These are phyloP conservation scores for Tylopilus felleus DNA, from an alignment of 768 basidiomycete genomes.

Conservation along the genomic window DNA sequence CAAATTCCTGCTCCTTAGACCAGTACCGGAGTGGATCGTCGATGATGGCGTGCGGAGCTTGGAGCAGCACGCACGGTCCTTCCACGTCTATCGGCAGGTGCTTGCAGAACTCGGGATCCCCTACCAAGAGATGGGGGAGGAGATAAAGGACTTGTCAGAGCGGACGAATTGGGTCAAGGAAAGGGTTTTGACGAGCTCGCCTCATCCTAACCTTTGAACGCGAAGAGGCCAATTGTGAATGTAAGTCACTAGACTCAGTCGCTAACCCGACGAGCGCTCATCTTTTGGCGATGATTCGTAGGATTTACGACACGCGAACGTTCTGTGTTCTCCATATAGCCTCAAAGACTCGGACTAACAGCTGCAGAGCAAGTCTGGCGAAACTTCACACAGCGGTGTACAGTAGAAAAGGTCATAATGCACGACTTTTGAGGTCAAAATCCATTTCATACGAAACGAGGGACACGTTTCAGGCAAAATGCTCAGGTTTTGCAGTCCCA, in stretches of 20 bases:
- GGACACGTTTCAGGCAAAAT: background rate
- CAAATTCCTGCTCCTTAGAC: conserved; percentile 52
- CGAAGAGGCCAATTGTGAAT: background rate
- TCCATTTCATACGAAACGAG: conserved; percentile 8
- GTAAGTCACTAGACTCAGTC: background rate
- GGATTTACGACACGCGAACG: background rate
- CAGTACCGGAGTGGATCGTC: conserved; percentile 55
- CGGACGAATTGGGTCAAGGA: conserved; percentile 23
- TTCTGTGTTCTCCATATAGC: background rate
- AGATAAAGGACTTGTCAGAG: conserved; percentile 37
- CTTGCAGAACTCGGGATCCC: conserved; percentile 42
- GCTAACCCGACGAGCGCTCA: background rate
- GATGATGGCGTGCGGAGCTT: conserved; percentile 62
- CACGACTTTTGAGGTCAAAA: conserved; percentile 23
- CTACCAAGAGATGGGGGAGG: conserved; percentile 44
- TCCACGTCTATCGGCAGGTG: conserved; percentile 37
- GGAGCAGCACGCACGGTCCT: conserved; percentile 44
- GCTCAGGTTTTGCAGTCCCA: conserved; percentile 21
- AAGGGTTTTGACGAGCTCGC: conserved; percentile 4
- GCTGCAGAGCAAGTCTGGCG: conserved; percentile 5
- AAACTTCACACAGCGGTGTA: background rate
- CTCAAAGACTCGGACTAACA: conserved; percentile 1
- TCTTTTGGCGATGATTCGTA: conserved; percentile 3
- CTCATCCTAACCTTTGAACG: conserved; percentile 9
- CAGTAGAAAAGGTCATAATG: conserved; percentile 30